phyloP scores from a whole-genome alignment of 2,329 filamentous ascomycete genomes.

The Leptographium galeiforme region DNA sequence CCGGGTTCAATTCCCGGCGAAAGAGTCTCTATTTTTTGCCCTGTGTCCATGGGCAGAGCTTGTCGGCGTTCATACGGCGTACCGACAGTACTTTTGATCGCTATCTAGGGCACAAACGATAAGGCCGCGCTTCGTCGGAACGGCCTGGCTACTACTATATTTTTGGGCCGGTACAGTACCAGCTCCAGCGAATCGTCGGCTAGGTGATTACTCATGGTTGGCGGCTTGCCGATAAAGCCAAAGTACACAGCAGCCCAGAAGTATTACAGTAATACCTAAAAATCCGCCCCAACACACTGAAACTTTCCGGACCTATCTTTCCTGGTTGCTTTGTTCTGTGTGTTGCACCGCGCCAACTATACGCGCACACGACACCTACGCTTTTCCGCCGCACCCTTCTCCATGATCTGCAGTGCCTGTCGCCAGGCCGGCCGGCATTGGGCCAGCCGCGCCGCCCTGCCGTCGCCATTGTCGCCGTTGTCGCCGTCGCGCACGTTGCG shows the following conservation, averaged over 20 bases:
- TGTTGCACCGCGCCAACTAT: no score
- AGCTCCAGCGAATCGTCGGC: background rate
- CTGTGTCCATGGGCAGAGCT: background rate
- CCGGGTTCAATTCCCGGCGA: slow-evolving; percentile 5
- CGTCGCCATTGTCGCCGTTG: background rate
- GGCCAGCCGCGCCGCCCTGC: background rate
- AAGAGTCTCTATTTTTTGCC: background rate
- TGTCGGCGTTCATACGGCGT: no score
- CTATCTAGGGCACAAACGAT: no score
- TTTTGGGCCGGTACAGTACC: no score
- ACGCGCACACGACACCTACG: no score
- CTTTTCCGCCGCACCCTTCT: no score
- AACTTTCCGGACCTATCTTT: no score
- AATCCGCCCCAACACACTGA: no score
- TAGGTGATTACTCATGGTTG: background rate
- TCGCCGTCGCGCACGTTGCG: background rate
- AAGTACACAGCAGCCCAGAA: no score
- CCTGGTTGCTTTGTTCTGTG: no score
- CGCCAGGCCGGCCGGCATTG: background rate
- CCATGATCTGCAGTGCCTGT: slow-evolving; percentile 1
- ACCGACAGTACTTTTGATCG: background rate
- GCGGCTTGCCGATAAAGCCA: background rate
- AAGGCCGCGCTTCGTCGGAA: background rate
- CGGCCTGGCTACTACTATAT: no score
- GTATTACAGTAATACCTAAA: no score